Conservation (phyloP, 345 rosid species). For the Orychophragmus violaceus region DNA sequence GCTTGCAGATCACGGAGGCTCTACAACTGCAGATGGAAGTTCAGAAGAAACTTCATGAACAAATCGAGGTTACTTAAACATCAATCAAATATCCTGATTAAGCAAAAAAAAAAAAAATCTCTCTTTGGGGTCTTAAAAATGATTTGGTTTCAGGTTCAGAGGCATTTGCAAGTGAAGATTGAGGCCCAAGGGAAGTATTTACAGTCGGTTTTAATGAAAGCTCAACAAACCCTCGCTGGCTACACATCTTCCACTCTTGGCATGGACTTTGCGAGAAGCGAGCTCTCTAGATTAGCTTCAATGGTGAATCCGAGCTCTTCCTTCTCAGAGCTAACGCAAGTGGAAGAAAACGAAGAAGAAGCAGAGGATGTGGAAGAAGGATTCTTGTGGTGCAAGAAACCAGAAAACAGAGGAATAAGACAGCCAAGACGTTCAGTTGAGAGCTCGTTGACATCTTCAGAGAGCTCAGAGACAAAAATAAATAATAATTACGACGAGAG, state of each 20-base stretch:
- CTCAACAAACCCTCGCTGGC: conserved; percentile 85
- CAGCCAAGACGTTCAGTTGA: conserved; percentile 60
- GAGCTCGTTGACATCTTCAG: conserved; percentile 86
- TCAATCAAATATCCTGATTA: not conserved
- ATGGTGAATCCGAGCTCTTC: conserved; percentile 61
- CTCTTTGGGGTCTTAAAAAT: not conserved
- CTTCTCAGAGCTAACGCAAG: conserved; percentile 41
- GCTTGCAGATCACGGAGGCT: conserved; percentile 68
- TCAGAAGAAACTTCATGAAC: conserved; percentile 85
- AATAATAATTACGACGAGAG: conserved; percentile 22
- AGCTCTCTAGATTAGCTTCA: conserved; percentile 66
- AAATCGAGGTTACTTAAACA: conserved; percentile 68
- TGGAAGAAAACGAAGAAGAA: conserved; percentile 20
- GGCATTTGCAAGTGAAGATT: conserved; percentile 85
- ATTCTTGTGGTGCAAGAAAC: conserved; percentile 23
- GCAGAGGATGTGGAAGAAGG: not conserved
- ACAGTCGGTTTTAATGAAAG: conserved; percentile 72
- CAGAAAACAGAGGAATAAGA: conserved; percentile 6
- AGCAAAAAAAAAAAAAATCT: not conserved
- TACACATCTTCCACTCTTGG: conserved; percentile 50
- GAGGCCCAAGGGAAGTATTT: conserved; percentile 98
- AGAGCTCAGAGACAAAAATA: conserved; percentile 54
- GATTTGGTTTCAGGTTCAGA: conserved; percentile 62
- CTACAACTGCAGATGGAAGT: conserved; percentile 90
- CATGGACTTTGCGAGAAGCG: conserved; percentile 58